These are phyloP conservation scores for Macrophomina pseudophaseolina DNA, from an alignment of 2,329 filamentous ascomycete species.

Conservation along the genomic window DNA sequence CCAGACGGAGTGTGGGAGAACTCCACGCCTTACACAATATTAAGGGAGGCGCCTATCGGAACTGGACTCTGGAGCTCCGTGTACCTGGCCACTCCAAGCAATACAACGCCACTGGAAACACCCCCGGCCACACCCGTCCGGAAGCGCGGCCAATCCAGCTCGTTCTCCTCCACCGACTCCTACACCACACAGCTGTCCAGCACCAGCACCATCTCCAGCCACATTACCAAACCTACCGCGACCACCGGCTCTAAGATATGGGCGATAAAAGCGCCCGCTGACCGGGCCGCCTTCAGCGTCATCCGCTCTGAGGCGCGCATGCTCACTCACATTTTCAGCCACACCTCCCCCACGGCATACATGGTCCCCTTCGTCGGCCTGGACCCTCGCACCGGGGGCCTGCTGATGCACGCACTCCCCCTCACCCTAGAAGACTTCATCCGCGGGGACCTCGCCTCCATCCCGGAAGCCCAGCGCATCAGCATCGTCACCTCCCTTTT, in stretches of 20 bases:
- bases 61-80: conserved; percentile 45
- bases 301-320: conserved; percentile 40
- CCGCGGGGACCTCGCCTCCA: conserved; percentile 32
- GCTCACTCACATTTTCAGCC: conserved; percentile 39
- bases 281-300: conserved; percentile 38
- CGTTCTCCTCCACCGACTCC: conserved; percentile 18
- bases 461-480: conserved; percentile 34
- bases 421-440: conserved; percentile 42
- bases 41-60: conserved; percentile 38
- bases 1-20: conserved; percentile 22
- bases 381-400: conserved; percentile 36
- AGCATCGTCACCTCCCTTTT: conserved; percentile 45
- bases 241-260: conserved; percentile 28
- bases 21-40: conserved; percentile 23
- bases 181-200: conserved; percentile 14
- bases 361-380: conserved; percentile 42
- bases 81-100: conserved; percentile 35
- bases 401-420: conserved; percentile 42
- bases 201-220: conserved; percentile 25
- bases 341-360: conserved; percentile 30
- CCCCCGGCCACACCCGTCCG: conserved; percentile 26
- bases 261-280: conserved; percentile 43
- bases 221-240: conserved; percentile 33
- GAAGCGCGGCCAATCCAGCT: conserved; percentile 9
- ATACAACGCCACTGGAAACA: background rate